Base-by-base conservation (phyloP, 1,284 basidiomycete species). In the Filobasidium uniguttulatum region DNA sequence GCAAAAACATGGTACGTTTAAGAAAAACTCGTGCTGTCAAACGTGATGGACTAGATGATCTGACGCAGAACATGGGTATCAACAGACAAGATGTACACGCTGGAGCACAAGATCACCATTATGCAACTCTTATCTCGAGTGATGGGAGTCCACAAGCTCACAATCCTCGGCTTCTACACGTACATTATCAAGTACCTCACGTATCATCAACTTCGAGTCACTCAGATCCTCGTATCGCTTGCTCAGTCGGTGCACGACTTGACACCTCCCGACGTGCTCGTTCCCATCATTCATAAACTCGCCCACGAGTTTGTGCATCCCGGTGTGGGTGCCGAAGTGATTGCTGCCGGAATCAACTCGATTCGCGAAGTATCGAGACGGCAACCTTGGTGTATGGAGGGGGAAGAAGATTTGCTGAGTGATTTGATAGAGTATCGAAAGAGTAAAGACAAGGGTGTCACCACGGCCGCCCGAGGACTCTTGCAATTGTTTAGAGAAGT, bases 61-160 rank as follows among this genome's bases (percentile, higher is more conserved):
- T 29, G 9, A n/a, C 6, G 19, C 14, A 22, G 12, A 35, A 23
- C 8, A 31, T n/a, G 25, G 10, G 30, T 9, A n/a, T 17, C 7
- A 29, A 2, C 50, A 71, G 91, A 96, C 75, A 94, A 91, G 68
- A 81, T 84, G 15, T 89, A 85, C 65, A 84, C 86, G 19, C 78
- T 98, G 57, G 91, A 97, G 59, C 93, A 97, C 75, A 97, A 96
- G 71, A 84, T 98, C 53, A 77, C 97, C 56, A 77, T 96, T 63
- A 94, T 98, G 88, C 90, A 97, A 66, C 82, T 99, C 34, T 78
- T 98, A 45, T 85, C 87, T n/a, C 81, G 94, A 44, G 84, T 97
- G 48, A 93, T 91, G 80, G 85, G 88, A 33, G 72, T 78, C 1
- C 93, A 98, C 73, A 90, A 91, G 67, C 80, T 94, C 53, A 89